A percentile compares a stretch with the other conserved stretches of the same genome.
Evolutionary conservation across 2,329 filamentous ascomycete genomes (phyloP).

Genomic region (Phialophora verrucosa): DNA sequence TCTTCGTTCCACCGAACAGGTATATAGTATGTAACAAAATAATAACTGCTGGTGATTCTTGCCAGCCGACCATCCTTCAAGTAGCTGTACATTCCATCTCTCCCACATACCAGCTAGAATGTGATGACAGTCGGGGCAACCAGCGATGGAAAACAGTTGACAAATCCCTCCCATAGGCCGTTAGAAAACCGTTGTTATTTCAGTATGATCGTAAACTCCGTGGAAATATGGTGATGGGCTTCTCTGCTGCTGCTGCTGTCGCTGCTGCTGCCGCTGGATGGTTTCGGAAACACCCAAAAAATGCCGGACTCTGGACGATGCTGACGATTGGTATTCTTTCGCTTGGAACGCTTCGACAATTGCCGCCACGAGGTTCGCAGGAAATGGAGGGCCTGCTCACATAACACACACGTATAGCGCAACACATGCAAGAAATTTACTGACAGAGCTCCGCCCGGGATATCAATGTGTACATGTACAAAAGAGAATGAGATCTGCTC

Average conservation of each 20-base stretch:
- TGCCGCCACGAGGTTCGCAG: constrained; percentile 13
- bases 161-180: constrained; percentile 18
- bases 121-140: background rate
- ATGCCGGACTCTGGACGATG: constrained; percentile 15
- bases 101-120: background rate
- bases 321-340: constrained; percentile 15
- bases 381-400: constrained; percentile 18
- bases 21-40: constrained; percentile 8
- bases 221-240: constrained; percentile 7
- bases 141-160: background rate
- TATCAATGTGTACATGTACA: constrained; percentile 21
- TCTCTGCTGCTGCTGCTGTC: constrained; percentile 5
- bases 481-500: constrained; percentile 13
- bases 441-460: constrained; percentile 11
- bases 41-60: constrained; percentile 5
- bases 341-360: constrained; percentile 23
- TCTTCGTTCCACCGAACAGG: background rate
- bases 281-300: constrained; percentile 11
- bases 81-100: background rate
- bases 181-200: constrained; percentile 16
- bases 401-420: constrained; percentile 18
- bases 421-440: constrained; percentile 18
- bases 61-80: background rate
- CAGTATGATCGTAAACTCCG: constrained; percentile 20
- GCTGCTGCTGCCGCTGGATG: background rate